Evolutionary conservation across 192 early-diverging fungal species (phyloP), one percentile per base, ranked within the genome.

Genomic region (Podila verticillata): DNA sequence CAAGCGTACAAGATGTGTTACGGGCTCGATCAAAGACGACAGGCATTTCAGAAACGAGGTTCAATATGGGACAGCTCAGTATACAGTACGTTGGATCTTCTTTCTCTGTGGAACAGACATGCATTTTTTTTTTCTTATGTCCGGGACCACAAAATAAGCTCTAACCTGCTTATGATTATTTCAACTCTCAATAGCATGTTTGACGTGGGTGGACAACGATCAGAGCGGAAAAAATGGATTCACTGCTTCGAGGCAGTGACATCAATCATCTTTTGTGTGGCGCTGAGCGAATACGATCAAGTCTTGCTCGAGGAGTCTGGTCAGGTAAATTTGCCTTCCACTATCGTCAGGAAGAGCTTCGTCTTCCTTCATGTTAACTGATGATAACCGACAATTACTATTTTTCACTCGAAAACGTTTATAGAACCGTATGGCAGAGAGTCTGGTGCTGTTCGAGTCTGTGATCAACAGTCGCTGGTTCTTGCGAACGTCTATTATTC

Each of bases 1-100:
- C 97, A 19, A 95, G 86, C 57, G 95, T 96, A 69, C 93, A 95
- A 70, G 97, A 99, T 81, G 95, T 99, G 22, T 87, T 99, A 61
- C 85, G 95, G n/a, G 94, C 97, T 17, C 93, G 97, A 63, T 94
- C 95, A 47, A 99, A 98, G 85, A 98, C 97, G 3, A 99, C 97
- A n/a, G 96, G 96, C 71, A 99, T 99, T 75, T 96, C 93, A 17
- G 97, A 99, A 85, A 97, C 94, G 26, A 91, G 92, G 60, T 97
- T 98, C 83, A 93, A 92, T 70, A 94, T 98, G 90, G 95, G 94
- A 35, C 90, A 94, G 66, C 85, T 97, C 30, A 94, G 84, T 80
- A 91, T 99, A 90, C 93, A 93, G 93, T 85, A 91, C 22, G 44
- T 47, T 47, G 22, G 49, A 6, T 54, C 7, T 22, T 54, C n/a